phyloP scores from a whole-genome alignment of 1,139 yeast species.

The Hansenula lynferdii region DNA sequence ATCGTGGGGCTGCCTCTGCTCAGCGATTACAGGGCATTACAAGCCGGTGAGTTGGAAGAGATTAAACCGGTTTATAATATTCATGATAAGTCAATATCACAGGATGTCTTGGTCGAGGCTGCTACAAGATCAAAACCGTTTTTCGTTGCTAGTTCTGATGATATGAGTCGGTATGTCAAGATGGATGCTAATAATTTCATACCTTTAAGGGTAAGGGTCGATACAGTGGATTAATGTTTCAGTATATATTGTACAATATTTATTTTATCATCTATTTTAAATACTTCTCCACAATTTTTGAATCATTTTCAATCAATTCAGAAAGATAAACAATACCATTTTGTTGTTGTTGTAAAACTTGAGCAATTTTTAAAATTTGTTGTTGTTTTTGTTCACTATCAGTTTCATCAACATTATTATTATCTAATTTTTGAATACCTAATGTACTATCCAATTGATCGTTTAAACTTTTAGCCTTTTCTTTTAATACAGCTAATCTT shows the following conservation, averaged over 20 bases:
- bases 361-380: constrained; percentile 60
- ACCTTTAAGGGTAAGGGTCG: neutral
- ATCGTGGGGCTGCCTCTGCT: neutral
- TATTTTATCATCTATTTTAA: constrained; percentile 16
- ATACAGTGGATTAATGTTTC: neutral
- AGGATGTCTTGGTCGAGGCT: neutral
- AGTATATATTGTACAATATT: too few species aligned
- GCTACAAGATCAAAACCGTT: neutral
- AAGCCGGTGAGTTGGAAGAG: neutral
- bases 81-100: neutral
- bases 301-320: constrained; percentile 70
- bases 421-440: constrained; percentile 22
- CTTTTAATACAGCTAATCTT: constrained; percentile 73
- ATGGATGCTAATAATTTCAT: neutral
- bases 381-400: constrained; percentile 51
- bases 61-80: neutral
- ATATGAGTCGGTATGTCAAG: neutral
- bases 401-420: constrained; percentile 18
- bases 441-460: constrained; percentile 38
- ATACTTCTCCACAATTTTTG: constrained; percentile 40
- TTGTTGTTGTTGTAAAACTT: constrained; percentile 80
- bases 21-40: neutral
- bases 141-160: neutral
- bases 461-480: constrained; percentile 59
- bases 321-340: constrained; percentile 80